Evolutionary conservation across 1,284 basidiomycete genomes (phyloP).

Genomic region (Sporisorium graminicola): DNA sequence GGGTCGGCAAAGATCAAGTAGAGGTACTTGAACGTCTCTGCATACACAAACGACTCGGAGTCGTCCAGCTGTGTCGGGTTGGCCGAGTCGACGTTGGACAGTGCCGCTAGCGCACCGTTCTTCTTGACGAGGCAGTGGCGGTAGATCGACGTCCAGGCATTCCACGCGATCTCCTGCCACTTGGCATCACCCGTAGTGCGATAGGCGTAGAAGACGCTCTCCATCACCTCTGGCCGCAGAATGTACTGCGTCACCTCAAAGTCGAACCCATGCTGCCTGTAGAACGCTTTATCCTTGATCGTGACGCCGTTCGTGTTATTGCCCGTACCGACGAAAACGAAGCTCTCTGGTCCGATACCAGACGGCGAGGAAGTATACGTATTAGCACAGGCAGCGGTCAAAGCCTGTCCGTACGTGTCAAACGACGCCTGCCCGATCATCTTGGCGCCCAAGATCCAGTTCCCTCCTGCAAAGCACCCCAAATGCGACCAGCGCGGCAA

Average conservation of each 20-base stretch:
- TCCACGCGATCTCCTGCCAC: slow-evolving; percentile 85
- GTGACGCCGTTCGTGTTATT: slow-evolving; percentile 44
- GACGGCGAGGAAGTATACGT: slow-evolving; percentile 55
- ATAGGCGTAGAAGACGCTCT: slow-evolving; percentile 57
- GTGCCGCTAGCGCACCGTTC: slow-evolving; percentile 45
- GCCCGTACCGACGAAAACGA: slow-evolving; percentile 44
- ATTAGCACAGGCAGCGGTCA: slow-evolving; percentile 49
- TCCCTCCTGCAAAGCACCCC: slow-evolving; percentile 60
- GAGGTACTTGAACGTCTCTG: slow-evolving; percentile 64
- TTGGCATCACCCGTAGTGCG: slow-evolving; percentile 58
- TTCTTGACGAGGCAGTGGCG: slow-evolving; percentile 78
- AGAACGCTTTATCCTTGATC: slow-evolving; percentile 48
- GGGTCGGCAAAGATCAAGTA: slow-evolving; percentile 62
- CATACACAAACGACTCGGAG: slow-evolving; percentile 58
- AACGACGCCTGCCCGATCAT: slow-evolving; percentile 41
- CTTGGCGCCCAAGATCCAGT: slow-evolving; percentile 62
- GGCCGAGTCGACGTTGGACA: slow-evolving; percentile 47
- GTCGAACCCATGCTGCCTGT: slow-evolving; percentile 53
- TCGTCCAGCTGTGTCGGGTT: slow-evolving; percentile 50
- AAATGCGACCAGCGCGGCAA: slow-evolving; percentile 57
- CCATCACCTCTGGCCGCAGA: slow-evolving; percentile 63
- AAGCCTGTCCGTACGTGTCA: slow-evolving; percentile 52
- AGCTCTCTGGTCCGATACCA: slow-evolving; percentile 61
- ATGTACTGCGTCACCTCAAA: slow-evolving; percentile 53
- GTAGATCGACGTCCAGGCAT: slow-evolving; percentile 87